phyloP scores from a whole-genome alignment of 2,329 filamentous ascomycete species.

The Fusarium algeriense region DNA sequence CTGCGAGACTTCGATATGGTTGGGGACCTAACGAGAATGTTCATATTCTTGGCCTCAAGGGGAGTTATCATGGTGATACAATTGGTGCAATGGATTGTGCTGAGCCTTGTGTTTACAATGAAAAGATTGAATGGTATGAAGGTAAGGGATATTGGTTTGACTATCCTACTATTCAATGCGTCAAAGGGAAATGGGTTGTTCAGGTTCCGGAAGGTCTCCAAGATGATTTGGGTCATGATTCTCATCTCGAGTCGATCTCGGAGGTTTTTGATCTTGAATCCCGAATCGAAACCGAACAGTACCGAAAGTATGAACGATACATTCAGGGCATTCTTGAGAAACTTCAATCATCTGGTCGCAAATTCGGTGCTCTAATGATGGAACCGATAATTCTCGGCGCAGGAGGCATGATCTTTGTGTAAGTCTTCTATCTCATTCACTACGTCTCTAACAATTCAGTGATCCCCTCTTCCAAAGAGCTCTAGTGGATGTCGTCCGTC shows the following conservation, averaged over 20 bases:
- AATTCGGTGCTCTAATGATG: slow-evolving; percentile 82
- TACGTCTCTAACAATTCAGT: slow-evolving; percentile 54
- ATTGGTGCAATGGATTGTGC: slow-evolving; percentile 90
- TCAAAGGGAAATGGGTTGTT: slow-evolving; percentile 74
- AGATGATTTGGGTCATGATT: slow-evolving; percentile 58
- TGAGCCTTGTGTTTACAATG: slow-evolving; percentile 81
- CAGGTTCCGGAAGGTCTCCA: slow-evolving; percentile 64
- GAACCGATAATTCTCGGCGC: slow-evolving; percentile 86
- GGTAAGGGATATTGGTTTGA: slow-evolving; percentile 86
- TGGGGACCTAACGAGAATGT: slow-evolving; percentile 71
- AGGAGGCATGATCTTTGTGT: slow-evolving; percentile 86
- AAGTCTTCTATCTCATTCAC: slow-evolving; percentile 50
- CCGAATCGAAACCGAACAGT: slow-evolving; percentile 60
- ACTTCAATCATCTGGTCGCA: slow-evolving; percentile 68
- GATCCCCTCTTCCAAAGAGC: slow-evolving; percentile 85
- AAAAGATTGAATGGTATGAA: slow-evolving; percentile 88
- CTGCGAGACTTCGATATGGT: slow-evolving; percentile 73
- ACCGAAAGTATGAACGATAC: slow-evolving; percentile 68
- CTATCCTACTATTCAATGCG: slow-evolving; percentile 78
- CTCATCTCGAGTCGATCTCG: slow-evolving; percentile 61
- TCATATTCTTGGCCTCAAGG: slow-evolving; percentile 79
- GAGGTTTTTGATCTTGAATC: slow-evolving; percentile 71
- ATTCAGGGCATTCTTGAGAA: slow-evolving; percentile 67
- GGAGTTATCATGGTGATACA: slow-evolving; percentile 88
- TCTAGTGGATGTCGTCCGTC: slow-evolving; percentile 75